Percentiles rank a stretch among this genome's conserved stretches.
phyloP scores from a whole-genome alignment of 129 eudicot species.

The Scalesia atractyloides region DNA sequence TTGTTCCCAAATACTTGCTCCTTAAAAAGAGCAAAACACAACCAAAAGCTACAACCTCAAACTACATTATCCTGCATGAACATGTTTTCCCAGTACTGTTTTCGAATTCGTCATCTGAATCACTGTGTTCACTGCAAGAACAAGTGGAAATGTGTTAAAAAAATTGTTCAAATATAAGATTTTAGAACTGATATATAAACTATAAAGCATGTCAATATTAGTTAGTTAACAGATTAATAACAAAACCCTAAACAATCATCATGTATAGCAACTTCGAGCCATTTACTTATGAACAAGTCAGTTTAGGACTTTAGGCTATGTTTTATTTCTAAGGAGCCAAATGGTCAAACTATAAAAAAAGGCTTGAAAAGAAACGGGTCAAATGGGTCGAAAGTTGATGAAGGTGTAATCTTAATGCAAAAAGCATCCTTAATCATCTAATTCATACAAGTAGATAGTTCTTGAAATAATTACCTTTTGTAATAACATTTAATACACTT shows the following conservation, averaged over 20 bases:
- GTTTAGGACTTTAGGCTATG: no score
- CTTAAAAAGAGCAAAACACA: constrained; percentile 12
- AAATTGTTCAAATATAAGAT: background rate
- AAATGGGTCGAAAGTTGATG: background rate
- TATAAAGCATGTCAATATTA: background rate
- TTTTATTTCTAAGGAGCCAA: background rate
- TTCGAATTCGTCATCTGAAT: constrained; percentile 75
- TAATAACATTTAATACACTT: background rate
- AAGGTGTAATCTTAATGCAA: background rate
- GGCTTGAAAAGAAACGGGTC: background rate
- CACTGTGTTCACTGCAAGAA: constrained; percentile 58
- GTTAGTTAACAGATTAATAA: background rate
- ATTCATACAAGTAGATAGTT: background rate
- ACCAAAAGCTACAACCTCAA: constrained; percentile 19
- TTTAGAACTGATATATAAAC: background rate
- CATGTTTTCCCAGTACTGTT: constrained; percentile 54
- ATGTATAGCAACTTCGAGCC: background rate
- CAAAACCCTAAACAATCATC: background rate
- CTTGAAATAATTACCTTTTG: background rate
- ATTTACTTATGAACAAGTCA: no score
- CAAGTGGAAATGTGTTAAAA: constrained; percentile 16
- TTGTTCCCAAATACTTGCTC: constrained; percentile 14
- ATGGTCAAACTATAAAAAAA: background rate
- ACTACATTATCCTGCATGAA: constrained; percentile 86
- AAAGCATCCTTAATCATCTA: background rate